Percentiles rank a stretch among this genome's conserved stretches.
These are phyloP conservation scores for Poronia punctata DNA, from an alignment of 495 filamentous ascomycete genomes.

Conservation along the genomic window DNA sequence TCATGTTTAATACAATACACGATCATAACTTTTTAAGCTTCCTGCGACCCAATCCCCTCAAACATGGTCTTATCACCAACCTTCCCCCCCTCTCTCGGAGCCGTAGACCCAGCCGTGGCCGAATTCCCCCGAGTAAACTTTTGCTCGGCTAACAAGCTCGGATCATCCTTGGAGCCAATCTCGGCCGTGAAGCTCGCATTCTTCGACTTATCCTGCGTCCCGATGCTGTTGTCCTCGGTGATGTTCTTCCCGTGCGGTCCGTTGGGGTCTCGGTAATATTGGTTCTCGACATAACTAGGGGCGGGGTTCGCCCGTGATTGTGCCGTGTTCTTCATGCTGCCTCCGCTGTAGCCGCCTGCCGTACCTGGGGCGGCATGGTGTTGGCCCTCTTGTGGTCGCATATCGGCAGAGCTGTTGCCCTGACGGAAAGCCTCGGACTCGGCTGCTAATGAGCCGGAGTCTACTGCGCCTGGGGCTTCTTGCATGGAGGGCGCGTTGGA, in stretches of 20 bases:
- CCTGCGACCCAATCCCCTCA: conserved; percentile 15
- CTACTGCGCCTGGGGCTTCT: conserved; percentile 28
- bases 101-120: conserved; percentile 2
- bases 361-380: too few species aligned
- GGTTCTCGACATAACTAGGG: conserved; percentile 25
- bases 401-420: too few species aligned
- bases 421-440: conserved; percentile 25
- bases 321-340: not conserved
- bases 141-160: conserved; percentile 19
- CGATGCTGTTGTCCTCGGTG: conserved; percentile 30
- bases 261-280: conserved; percentile 9
- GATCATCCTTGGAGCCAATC: conserved; percentile 34
- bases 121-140: conserved; percentile 9
- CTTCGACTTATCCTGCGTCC: conserved; percentile 17
- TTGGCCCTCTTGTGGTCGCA: conserved; percentile 7
- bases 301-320: conserved; percentile 17
- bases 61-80: conserved; percentile 17
- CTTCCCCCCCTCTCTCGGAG: conserved; percentile 11
- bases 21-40: not conserved
- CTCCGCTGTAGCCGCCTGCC: too few species aligned
- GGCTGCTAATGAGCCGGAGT: conserved; percentile 30
- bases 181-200: conserved; percentile 25
- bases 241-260: conserved; percentile 37
- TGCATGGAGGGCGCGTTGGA: conserved; percentile 16
- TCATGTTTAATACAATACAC: too few species aligned